Evolutionary conservation across 2,329 filamentous ascomycete species (phyloP).

Genomic region (Dactylellina parvicollis): DNA sequence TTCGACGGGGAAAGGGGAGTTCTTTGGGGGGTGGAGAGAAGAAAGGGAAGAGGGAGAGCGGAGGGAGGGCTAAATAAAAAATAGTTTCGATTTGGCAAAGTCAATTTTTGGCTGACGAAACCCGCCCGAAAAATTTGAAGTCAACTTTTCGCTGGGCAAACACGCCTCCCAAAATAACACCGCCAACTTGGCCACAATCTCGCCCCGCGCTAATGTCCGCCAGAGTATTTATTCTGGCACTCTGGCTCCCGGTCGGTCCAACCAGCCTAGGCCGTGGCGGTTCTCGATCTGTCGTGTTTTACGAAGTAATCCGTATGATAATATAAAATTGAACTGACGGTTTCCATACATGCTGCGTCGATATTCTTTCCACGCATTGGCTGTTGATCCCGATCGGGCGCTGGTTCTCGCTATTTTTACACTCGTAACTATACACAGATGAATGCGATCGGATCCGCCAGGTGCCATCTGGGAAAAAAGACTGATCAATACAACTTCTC

Average conservation of each 20-base stretch:
- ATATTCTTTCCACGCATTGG: slow-evolving; percentile 41
- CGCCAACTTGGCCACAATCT: slow-evolving; percentile 48
- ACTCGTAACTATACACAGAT: no score
- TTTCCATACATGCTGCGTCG: slow-evolving; percentile 29
- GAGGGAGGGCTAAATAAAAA: slow-evolving; percentile 60
- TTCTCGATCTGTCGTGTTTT: no score
- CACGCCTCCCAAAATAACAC: slow-evolving; percentile 11
- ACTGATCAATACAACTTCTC: no score
- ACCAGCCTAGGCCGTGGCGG: no score
- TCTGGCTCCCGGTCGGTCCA: no score
- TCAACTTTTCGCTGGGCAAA: slow-evolving; percentile 55
- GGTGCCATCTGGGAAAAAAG: neutral
- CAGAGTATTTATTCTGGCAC: no score
- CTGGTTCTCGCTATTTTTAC: neutral
- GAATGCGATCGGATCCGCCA: neutral
- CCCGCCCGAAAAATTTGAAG: slow-evolving; percentile 58
- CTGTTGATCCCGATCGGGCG: neutral
- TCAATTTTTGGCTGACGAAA: slow-evolving; percentile 59
- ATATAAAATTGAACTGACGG: no score
- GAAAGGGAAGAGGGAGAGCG: slow-evolving; percentile 59
- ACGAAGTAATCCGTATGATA: no score
- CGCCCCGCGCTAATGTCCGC: slow-evolving; percentile 38
- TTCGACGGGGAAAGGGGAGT: slow-evolving; percentile 18
- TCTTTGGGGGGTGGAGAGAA: slow-evolving; percentile 51
- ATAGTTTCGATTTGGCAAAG: slow-evolving; percentile 55